These are phyloP conservation scores for Uncinocarpus reesii DNA, from an alignment of 2,329 filamentous ascomycete species.

Conservation along the genomic window DNA sequence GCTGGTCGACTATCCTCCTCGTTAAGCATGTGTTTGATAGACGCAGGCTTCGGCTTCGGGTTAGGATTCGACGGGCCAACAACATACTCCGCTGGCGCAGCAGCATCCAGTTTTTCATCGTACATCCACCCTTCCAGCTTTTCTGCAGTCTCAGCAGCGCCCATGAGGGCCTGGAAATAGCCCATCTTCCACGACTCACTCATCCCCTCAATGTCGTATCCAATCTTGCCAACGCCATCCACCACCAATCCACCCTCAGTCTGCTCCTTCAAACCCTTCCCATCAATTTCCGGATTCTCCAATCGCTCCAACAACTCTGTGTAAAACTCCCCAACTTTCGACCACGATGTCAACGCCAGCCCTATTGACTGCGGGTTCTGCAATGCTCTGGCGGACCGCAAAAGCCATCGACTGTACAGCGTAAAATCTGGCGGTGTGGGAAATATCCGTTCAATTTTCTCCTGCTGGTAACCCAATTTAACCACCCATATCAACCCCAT, in stretches of 20 bases:
- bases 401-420: constrained; percentile 56
- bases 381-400: constrained; percentile 54
- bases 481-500: constrained; percentile 51
- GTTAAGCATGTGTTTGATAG: constrained; percentile 45
- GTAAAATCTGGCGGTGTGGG: constrained; percentile 78
- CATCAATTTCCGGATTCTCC: constrained; percentile 60
- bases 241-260: constrained; percentile 44
- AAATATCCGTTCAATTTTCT: constrained; percentile 62
- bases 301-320: constrained; percentile 53
- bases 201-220: constrained; percentile 62
- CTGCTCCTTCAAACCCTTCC: constrained; percentile 52
- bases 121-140: constrained; percentile 68
- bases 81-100: constrained; percentile 63
- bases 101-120: constrained; percentile 55
- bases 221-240: constrained; percentile 46
- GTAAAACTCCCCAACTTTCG: constrained; percentile 51
- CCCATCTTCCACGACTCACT: constrained; percentile 75
- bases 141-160: constrained; percentile 64
- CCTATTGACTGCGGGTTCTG: constrained; percentile 48
- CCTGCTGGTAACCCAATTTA: constrained; percentile 58
- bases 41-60: constrained; percentile 58
- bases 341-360: constrained; percentile 55
- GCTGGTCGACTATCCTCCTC: constrained; percentile 66
- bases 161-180: constrained; percentile 75
- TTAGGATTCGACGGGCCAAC: constrained; percentile 74